Evolutionary conservation across 441 rosid species (phyloP), one percentile per base, ranked within the genome.

Genomic region (Omphalea diandra): DNA sequence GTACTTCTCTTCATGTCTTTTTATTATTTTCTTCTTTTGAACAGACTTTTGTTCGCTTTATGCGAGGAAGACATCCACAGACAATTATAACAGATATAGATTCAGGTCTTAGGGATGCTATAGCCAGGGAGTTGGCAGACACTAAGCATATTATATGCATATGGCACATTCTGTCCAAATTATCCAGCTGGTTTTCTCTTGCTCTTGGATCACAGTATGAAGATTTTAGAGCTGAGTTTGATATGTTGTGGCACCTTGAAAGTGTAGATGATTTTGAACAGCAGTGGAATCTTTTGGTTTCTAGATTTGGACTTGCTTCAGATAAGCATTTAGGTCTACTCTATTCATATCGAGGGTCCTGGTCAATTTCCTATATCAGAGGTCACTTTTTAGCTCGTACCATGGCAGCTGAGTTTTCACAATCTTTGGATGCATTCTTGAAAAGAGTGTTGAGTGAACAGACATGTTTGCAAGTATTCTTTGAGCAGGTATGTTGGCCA

Each of bases 41-140:
- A 83, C 97, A 94, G 97, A 80, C 83, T 66, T 90, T 94, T 81
- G 73, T 86, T 70, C 89, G 81, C 64, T 86, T 94, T 77, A 85
- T 94, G 97, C 79, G 84, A 81, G 96, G 96, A 69, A 80, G 88
- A 68, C 77, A 58, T 77, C 97, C 97, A 61, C 94, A 82, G 81
- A 91, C 97, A 46, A 84, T 91, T 75, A 61, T 90, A 70, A 88
- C 93, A 5, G 98, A 94, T 81, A 79, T 91, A 27, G 98, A 94
- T 79, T 76, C 82, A 12, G 85, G 88, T 73, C 84, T 94, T 74
- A 82, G 85, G 80, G 96, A 94, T 57, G 92, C 89, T 62, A 76
- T 90, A 68, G 83, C 82, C 62, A 54, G 86, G 72, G 90, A 87
- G 76, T 68, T 88, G 71, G 96, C 97, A n/a, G 84, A 85, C 72